phyloP scores from a whole-genome alignment of 2,329 filamentous ascomycete species.

The Plectosphaerella plurivora region DNA sequence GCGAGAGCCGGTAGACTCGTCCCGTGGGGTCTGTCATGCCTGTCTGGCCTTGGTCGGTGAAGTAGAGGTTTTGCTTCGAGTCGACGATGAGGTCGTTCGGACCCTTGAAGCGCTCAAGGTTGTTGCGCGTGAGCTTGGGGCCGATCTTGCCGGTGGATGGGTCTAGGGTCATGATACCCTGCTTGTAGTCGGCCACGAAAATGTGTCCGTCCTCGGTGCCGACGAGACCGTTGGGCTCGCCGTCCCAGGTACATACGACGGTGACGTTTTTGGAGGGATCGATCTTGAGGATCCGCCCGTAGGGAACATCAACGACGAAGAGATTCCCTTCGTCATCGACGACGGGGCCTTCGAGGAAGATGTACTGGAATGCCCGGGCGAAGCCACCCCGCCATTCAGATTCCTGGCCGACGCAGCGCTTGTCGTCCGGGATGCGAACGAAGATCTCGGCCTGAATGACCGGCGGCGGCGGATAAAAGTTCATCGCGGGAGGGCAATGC shows the following conservation, averaged over 20 bases:
- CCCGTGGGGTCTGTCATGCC: conserved; percentile 36
- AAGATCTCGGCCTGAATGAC: conserved; percentile 28
- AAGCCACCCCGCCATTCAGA: conserved; percentile 34
- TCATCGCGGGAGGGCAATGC: conserved; percentile 16
- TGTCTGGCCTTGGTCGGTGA: conserved; percentile 39
- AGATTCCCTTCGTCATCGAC: conserved; percentile 24
- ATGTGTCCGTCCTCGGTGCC: conserved; percentile 25
- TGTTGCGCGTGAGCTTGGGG: conserved; percentile 25
- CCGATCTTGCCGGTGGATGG: conserved; percentile 20
- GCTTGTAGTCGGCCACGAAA: conserved; percentile 35
- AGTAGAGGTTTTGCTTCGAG: conserved; percentile 31
- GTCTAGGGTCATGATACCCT: conserved; percentile 32
- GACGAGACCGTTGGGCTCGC: conserved; percentile 34
- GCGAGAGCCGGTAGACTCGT: conserved; percentile 28
- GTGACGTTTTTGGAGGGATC: conserved; percentile 19
- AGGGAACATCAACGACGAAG: conserved; percentile 32
- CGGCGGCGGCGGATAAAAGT: conserved; percentile 27
- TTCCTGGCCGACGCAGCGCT: conserved; percentile 23
- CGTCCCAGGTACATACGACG: conserved; percentile 29
- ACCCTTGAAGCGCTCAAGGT: conserved; percentile 38
- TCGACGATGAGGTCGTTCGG: conserved; percentile 35
- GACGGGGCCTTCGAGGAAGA: conserved; percentile 34
- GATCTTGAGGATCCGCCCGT: conserved; percentile 31
- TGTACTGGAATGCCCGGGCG: conserved; percentile 25
- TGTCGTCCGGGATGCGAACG: conserved; percentile 26